phyloP scores from a whole-genome alignment of 129 eudicot species.

The Flaveria ramosissima region DNA sequence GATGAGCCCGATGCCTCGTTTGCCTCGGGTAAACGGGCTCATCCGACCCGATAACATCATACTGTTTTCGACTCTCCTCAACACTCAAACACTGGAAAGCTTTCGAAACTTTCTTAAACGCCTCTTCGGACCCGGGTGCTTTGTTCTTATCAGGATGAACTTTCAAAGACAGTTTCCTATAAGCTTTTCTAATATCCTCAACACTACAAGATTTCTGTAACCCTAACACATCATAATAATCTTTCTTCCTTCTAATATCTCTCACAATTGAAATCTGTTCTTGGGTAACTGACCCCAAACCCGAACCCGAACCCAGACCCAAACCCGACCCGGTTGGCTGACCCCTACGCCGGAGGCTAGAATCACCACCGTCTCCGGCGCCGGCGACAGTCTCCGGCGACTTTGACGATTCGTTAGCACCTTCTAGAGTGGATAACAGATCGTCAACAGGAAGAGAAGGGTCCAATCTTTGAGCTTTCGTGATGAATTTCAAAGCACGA shows the following conservation, averaged over 20 bases:
- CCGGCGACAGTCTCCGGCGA: conserved; percentile 25
- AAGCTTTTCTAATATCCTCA: conserved; percentile 75
- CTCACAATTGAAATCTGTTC: conserved; percentile 61
- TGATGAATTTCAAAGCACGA: conserved; percentile 65
- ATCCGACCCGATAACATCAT: conserved; percentile 64
- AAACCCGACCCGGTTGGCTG: conserved; percentile 35
- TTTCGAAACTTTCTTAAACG: conserved; percentile 69
- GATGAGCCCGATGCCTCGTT: conserved; percentile 33
- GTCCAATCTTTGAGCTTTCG: conserved; percentile 67
- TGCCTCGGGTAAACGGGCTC: conserved; percentile 53
- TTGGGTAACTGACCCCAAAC: conserved; percentile 47
- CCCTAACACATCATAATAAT: conserved; percentile 74
- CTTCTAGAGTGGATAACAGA: conserved; percentile 38
- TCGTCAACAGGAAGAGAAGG: conserved; percentile 62
- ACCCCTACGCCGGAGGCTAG: conserved; percentile 54
- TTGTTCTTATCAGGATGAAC: conserved; percentile 85
- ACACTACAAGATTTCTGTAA: conserved; percentile 57
- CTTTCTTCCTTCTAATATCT: conserved; percentile 69
- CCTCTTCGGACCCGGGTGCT: conserved; percentile 83
- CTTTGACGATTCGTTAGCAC: not conserved
- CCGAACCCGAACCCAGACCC: conserved; percentile 24
- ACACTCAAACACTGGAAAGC: conserved; percentile 78
- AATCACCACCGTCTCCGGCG: not conserved
- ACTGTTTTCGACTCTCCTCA: conserved; percentile 60
- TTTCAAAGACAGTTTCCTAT: conserved; percentile 67